Base-by-base conservation (phyloP, 2,329 filamentous ascomycete species). In the Orbilia quercus region DNA sequence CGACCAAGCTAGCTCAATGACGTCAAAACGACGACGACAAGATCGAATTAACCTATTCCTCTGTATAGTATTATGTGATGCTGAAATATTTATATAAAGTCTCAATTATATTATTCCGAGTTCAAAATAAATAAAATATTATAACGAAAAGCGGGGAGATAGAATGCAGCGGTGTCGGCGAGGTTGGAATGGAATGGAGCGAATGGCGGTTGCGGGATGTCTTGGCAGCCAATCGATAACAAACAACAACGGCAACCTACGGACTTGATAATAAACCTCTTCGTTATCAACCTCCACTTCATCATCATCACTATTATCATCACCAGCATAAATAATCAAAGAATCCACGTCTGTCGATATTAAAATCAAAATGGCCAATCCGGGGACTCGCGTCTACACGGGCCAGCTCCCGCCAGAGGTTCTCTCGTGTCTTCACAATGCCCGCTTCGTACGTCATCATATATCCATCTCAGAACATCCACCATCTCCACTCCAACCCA, bases 391-490 rank as follows among this genome's bases (percentile, higher is more conserved):
- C 38, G 44, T 59, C 66, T 72, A 59, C 53, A 51, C 47, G 9
- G 67, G 67, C 67, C 85, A 86, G 7, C 86, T 98, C 1, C 95
- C 95, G 0, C 83, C 85, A 2, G 93, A 97, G 81, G 95, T 98
- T 20, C 86, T 95, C 11, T 89, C 92, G 78, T 97, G 93, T 80
- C 87, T 99, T 22, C 89, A 96, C 80, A 98, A 97, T 83, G 92
- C 94, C 54, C 90, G 94, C 78, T 99, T 97, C 83, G 92, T 96
- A 87, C 78, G 86, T 82, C 50, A 62, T 36, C 60, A 75, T 20
- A 69, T 47, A 38, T 53, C 45, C 34, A 12, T 34, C 50, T 57
- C 23, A 55, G 71, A 63, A 34, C 59, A 75, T 45, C 45, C 20
- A 16, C 20, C 28, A 23, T 22, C 6, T 11, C 22, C 44, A 14